A percentile compares a stretch with the other conserved stretches of the same genome.
Conservation (phyloP, 768 basidiomycete species). For the Tricholoma matsutake region DNA sequence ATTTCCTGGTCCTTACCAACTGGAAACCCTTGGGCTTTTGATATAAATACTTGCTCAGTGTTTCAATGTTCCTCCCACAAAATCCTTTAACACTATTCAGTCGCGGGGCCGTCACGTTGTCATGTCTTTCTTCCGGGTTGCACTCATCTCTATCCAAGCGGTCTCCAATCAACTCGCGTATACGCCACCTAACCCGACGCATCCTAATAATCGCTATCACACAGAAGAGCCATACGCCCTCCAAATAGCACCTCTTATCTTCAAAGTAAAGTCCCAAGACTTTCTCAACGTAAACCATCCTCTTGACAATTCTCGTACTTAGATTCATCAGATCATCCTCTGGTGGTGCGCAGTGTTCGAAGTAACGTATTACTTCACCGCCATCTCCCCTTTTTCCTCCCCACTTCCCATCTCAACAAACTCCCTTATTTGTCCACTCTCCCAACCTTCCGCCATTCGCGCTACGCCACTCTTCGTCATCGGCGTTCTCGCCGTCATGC, state of each 20-base stretch:
- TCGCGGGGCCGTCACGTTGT: no score
- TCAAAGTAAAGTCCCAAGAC: constrained; percentile 30
- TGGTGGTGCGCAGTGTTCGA: constrained; percentile 21
- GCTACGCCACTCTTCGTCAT: constrained; percentile 32
- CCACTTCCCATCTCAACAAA: constrained; percentile 31
- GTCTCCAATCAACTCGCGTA: constrained; percentile 42
- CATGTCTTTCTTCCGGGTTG: constrained; percentile 41
- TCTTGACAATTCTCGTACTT: not conserved
- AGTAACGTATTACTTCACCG: constrained; percentile 14
- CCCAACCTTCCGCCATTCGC: constrained; percentile 19
- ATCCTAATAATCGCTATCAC: constrained; percentile 42
- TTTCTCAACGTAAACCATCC: not conserved
- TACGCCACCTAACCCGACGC: constrained; percentile 48
- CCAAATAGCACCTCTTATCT: constrained; percentile 46
- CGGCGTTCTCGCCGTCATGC: constrained; percentile 31
- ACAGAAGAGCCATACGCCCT: constrained; percentile 40
- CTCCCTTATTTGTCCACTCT: constrained; percentile 25
- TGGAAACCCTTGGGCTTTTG: no score
- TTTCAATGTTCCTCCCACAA: not conserved
- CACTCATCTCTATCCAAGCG: constrained; percentile 40
- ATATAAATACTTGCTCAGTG: not conserved
- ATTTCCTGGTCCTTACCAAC: not conserved
- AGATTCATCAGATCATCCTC: constrained; percentile 19
- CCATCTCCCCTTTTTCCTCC: constrained; percentile 15
- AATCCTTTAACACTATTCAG: not conserved